These are phyloP conservation scores for Phytophthora sansomeana DNA, from an alignment of 352 stramenopile species.

Conservation along the genomic window DNA sequence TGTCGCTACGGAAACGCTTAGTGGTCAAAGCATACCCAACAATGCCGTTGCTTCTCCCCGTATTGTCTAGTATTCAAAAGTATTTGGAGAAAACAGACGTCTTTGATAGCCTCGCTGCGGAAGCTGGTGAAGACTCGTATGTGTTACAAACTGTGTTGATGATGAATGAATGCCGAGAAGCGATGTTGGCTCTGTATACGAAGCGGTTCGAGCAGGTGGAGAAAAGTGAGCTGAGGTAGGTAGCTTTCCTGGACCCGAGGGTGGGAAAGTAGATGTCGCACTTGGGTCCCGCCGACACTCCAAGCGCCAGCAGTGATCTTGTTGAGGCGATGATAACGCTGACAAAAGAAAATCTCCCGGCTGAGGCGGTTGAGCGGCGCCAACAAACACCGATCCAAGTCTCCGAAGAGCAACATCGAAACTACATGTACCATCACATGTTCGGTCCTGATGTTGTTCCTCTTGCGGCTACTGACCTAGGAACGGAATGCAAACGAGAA, in stretches of 20 bases:
- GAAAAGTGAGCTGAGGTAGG: neutral
- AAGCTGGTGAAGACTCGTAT: constrained; percentile 10
- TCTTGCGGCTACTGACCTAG: neutral
- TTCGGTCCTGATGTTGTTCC: neutral
- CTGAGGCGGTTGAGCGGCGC: neutral
- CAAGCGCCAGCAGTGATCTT: neutral
- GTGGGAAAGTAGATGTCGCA: neutral
- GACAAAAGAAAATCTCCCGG: neutral
- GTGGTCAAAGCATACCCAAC: constrained; percentile 14
- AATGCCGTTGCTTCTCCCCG: constrained; percentile 2
- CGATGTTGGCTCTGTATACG: constrained; percentile 2
- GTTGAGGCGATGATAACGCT: no score
- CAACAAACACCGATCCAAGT: neutral
- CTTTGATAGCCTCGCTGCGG: neutral
- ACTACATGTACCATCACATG: neutral
- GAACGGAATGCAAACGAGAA: neutral
- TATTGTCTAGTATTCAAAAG: constrained; percentile 5
- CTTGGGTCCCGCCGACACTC: neutral
- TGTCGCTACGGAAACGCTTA: neutral
- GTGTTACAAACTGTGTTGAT: constrained; percentile 1
- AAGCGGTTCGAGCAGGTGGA: neutral
- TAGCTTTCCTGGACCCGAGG: neutral
- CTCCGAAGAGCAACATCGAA: neutral
- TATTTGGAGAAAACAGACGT: constrained; percentile 3
- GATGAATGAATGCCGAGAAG: constrained; percentile 16